These are phyloP conservation scores for Plenodomus tracheiphilus DNA, from an alignment of 2,329 filamentous ascomycete species.

Conservation along the genomic window DNA sequence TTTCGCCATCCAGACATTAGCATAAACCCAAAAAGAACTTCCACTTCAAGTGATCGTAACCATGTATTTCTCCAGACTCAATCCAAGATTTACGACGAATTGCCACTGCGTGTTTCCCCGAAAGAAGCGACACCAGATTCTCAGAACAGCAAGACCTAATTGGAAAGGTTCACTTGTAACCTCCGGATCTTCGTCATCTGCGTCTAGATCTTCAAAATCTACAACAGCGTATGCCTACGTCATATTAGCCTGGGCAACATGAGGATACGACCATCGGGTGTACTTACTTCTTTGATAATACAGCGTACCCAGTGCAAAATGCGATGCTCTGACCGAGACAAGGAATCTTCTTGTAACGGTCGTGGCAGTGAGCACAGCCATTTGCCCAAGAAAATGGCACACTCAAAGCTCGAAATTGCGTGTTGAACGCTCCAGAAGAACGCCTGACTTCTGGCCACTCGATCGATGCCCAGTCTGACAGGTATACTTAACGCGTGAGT, in stretches of 20 bases:
- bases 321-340: conserved; percentile 45
- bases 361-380: conserved; percentile 46
- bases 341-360: conserved; percentile 13
- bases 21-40: neutral
- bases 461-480: conserved; percentile 58
- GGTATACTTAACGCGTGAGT: conserved; percentile 61
- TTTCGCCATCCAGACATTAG: too few species aligned
- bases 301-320: conserved; percentile 54
- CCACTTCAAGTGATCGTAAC: neutral
- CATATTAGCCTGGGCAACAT: neutral
- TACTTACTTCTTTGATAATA: conserved; percentile 47
- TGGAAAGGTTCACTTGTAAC: conserved; percentile 29
- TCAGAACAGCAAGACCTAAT: conserved; percentile 48
- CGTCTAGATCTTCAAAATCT: conserved; percentile 34
- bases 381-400: conserved; percentile 58
- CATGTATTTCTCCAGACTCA: conserved; percentile 42
- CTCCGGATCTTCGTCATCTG: conserved; percentile 7
- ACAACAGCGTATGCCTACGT: conserved; percentile 39
- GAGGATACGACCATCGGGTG: neutral
- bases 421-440: conserved; percentile 63
- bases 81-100: conserved; percentile 53
- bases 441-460: conserved; percentile 59
- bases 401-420: conserved; percentile 59
- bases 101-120: conserved; percentile 54
- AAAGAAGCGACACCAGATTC: conserved; percentile 54